Evolutionary conservation across 2,329 filamentous ascomycete species (phyloP), one percentile per base, ranked within the genome.

Genomic region (Ramichloridium luteum): DNA sequence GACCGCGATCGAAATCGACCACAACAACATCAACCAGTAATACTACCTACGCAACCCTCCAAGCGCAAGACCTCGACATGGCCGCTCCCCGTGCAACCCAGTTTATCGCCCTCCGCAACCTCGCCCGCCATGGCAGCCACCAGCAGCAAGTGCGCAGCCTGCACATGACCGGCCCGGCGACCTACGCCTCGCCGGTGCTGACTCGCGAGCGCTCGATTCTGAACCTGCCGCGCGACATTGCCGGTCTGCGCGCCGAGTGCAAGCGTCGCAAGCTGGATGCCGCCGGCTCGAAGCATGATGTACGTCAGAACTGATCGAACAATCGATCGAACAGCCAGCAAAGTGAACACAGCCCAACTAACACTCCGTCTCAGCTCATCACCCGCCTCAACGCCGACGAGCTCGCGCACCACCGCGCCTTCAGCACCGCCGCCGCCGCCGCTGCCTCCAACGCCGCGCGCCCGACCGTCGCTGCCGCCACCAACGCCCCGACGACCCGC

Each of bases 161-260:
- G 30, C 68, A 70, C 56, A 73, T 75, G 59, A 76, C 72, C 20
- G 71, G 71, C 33, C 65, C 67, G 23, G 61, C 70, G 16, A 70
- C 70, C 30, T 72, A 66, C 38, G 60, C 58, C 47, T 70, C 57
- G 42, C 61, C 51, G 47, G 57, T 61, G 55, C 60, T 54, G 47
- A 65, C 46, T 50, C 54, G 61, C 17, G 68, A 72, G 44, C 66
- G 65, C 45, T 59, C 66, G 20, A 60, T 61, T 25, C 49, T 63
- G 34, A 68, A 68, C 36, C 56, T 65, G 18, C 63, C 68, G 35
- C 62, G 62, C 38, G 66, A 60, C 38, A 53, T 70, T 27, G 56
- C 62, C 30, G 65, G 68, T 33, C 60, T 70, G 16, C 63, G 62
- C 42, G 49, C 49, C 10, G 68, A 72, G 43, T 70, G 66, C 55